These are phyloP conservation scores for Xylariaceae sp. DNA, from an alignment of 2,329 filamentous ascomycete species.

Conservation along the genomic window DNA sequence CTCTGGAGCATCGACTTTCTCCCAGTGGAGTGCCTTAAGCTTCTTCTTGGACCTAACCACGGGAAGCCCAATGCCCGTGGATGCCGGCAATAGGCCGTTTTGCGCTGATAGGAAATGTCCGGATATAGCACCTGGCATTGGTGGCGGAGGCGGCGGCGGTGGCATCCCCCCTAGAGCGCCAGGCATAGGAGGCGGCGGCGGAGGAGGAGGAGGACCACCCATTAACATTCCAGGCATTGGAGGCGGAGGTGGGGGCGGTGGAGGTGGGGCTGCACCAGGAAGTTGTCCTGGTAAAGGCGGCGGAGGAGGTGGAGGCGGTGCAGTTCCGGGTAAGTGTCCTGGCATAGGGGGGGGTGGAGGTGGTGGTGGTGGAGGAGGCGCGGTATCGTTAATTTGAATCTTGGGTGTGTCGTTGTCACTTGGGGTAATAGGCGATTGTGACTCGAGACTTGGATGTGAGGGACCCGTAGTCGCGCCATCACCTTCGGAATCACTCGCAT, in stretches of 20 bases:
- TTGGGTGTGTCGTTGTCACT: slow-evolving; percentile 66
- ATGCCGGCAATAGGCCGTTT: slow-evolving; percentile 58
- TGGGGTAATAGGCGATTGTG: slow-evolving; percentile 71
- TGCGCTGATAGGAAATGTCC: slow-evolving; percentile 78
- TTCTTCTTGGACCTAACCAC: slow-evolving; percentile 97
- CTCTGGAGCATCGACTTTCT: slow-evolving; percentile 93
- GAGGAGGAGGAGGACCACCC: slow-evolving; percentile 48
- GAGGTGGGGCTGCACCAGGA: slow-evolving; percentile 44
- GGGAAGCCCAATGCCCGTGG: slow-evolving; percentile 72
- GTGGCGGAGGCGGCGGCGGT: slow-evolving; percentile 60
- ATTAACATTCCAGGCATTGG: slow-evolving; percentile 45
- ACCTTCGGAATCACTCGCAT: slow-evolving; percentile 75
- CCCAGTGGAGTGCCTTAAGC: slow-evolving; percentile 98
- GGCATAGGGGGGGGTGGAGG: slow-evolving; percentile 56
- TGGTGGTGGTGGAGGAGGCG: slow-evolving; percentile 49
- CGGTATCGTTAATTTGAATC: slow-evolving; percentile 60
- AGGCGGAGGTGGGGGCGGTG: slow-evolving; percentile 53
- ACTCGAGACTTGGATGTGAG: slow-evolving; percentile 77
- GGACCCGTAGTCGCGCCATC: slow-evolving; percentile 76
- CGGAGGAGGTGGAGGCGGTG: slow-evolving; percentile 51
- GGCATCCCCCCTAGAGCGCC: slow-evolving; percentile 51
- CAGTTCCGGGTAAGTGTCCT: slow-evolving; percentile 42
- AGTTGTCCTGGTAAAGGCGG: slow-evolving; percentile 46
- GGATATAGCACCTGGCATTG: slow-evolving; percentile 72
- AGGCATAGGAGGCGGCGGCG: slow-evolving; percentile 67